These are phyloP conservation scores for Wickerhamiella pararugosa DNA, from an alignment of 1,139 yeast genomes.

Conservation along the genomic window DNA sequence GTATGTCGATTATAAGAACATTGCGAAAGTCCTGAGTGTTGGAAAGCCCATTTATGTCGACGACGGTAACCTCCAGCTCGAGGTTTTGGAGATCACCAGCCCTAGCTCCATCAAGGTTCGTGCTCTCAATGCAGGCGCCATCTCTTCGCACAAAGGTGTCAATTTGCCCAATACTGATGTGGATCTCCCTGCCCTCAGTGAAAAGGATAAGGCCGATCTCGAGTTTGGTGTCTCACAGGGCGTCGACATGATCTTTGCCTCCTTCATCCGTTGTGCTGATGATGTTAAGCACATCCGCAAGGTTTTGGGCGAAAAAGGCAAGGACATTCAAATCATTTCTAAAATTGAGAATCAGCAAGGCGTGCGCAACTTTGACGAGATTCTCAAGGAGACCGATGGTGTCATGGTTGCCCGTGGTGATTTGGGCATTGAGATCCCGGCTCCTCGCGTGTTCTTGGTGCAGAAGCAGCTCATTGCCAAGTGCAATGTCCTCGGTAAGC, in stretches of 20 bases:
- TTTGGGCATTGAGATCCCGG: conserved; percentile 98
- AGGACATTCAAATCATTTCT: conserved; percentile 86
- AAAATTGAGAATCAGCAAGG: conserved; percentile 99
- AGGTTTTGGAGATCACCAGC: conserved; percentile 72
- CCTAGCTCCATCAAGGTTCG: conserved; percentile 67
- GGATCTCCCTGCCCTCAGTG: conserved; percentile 94
- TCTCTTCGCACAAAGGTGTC: conserved; percentile 97
- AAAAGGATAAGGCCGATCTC: conserved; percentile 86
- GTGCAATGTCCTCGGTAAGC: conserved; percentile 98
- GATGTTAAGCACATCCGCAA: conserved; percentile 84
- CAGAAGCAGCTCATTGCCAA: conserved; percentile 98
- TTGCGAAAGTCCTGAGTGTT: conserved; percentile 72
- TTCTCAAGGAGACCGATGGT: conserved; percentile 89
- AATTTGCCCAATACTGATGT: conserved; percentile 98
- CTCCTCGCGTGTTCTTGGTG: conserved; percentile 95
- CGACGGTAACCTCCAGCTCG: conserved; percentile 94
- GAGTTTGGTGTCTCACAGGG: conserved; percentile 90
- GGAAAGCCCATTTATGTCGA: conserved; percentile 91
- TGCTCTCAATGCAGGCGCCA: conserved; percentile 87
- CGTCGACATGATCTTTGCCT: conserved; percentile 97
- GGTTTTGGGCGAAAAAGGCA: conserved; percentile 94
- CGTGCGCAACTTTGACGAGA: conserved; percentile 97
- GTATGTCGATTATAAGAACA: conserved; percentile 90
- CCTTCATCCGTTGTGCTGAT: conserved; percentile 87
- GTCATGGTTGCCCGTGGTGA: conserved; percentile 99